Evolutionary conservation across 1,139 yeast genomes (phyloP), one percentile per base, ranked within the genome.

Genomic region (Pichia sp.): DNA sequence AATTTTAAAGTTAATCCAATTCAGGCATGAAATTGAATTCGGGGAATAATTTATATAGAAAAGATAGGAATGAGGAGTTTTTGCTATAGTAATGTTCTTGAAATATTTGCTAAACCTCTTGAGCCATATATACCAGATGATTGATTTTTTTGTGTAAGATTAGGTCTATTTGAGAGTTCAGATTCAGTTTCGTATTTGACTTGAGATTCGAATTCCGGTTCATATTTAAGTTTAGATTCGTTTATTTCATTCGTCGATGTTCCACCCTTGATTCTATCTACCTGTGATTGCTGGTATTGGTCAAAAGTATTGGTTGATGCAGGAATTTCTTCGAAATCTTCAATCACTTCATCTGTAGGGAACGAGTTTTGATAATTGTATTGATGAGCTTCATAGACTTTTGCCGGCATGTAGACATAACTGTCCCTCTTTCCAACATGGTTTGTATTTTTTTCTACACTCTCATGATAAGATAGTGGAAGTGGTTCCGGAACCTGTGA

Each of bases 1-100:
- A 71, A 70, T 49, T 70, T 67, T 54, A 69, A 69, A 52, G 62
- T 66, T n/a, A 50, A 45, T 30, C 52, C 54, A 5, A 39, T 49
- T 18, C 41, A 37, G 7, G 12, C 6, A 11, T 33, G 19, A 26
- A n/a, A 24, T 26, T 18, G 11, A 6, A 20, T 3, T 5, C 9
- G 2, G 12, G 20, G 14, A 11, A 22, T 34, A 25, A 15, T 20
- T 31, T 17, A 12, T 18, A 19, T 34, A 23, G 28, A 9, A 17
- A 33, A 18, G 26, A 3, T n/a, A n/a, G n/a, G n/a, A n/a, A n/a
- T n/a, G n/a, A n/a, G n/a, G n/a, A n/a, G n/a, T n/a, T n/a, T n/a
- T n/a, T n/a, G 3, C 21, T 28, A 36, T 10, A 36, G 17, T n/a
- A 40, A 10, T 19, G 22, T 36, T 23, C 38, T 35, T 5, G 32